Base-by-base conservation (phyloP, 73 alveolate species). In the Symbiodinium natans region DNA sequence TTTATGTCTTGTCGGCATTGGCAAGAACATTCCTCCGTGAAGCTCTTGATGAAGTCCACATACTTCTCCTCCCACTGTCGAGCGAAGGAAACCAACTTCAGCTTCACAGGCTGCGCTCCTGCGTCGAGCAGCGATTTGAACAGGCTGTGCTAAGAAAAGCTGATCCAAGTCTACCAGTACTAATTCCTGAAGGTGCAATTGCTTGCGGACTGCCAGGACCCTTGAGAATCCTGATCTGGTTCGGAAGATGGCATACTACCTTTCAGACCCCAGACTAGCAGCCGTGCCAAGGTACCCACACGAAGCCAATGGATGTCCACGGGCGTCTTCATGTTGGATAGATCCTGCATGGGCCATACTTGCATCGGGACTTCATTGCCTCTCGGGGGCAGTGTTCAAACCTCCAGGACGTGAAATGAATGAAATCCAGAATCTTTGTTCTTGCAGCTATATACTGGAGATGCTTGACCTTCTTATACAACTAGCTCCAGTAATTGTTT, bases 221-320 rank as follows among this genome's bases (percentile, higher is more conserved):
- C n/a, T n/a, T n/a, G n/a, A n/a, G n/a, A n/a, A n/a, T n/a, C n/a
- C n/a, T n/a, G n/a, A n/a, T n/a, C n/a, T n/a, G n/a, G n/a, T n/a
- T n/a, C n/a, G n/a, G n/a, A n/a, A n/a, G n/a, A n/a, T n/a, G n/a
- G n/a, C n/a, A n/a, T n/a, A n/a, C n/a, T n/a, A n/a, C n/a, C n/a
- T n/a, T n/a, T n/a, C n/a, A n/a, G n/a, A n/a, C n/a, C n/a, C n/a
- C n/a, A n/a, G n/a, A n/a, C n/a, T n/a, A n/a, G n/a, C n/a, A n/a
- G n/a, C n/a, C 7, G 38, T 27, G 38, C 41, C 52, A 27, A 99
- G 36, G 29, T 36, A 99, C 99, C 99, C 39, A 99, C 99, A 88
- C 99, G 99, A 41, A 99, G 99, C 99, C 99, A 99, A 99, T 99
- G 99, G n/a, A 99, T 99, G 99, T 99, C 99, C 71, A 99, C 99